Evolutionary conservation across 1,284 basidiomycete genomes (phyloP).

Genomic region (Boletus smithii): DNA sequence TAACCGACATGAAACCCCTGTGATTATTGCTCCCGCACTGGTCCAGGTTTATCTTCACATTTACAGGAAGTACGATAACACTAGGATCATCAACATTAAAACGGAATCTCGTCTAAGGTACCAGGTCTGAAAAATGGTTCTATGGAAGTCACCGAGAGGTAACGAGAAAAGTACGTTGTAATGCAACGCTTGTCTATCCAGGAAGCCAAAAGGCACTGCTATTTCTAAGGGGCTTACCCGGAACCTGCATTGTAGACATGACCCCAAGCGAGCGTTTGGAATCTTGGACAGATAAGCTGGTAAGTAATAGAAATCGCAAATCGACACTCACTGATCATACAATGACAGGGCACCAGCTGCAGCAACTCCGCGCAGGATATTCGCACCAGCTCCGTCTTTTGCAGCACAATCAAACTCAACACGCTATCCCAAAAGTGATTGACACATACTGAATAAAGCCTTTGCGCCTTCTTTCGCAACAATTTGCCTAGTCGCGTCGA

Average conservation of each 20-base stretch:
- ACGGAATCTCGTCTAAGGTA: neutral
- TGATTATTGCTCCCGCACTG: no score
- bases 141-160: neutral
- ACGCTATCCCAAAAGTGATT: neutral
- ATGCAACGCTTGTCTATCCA: neutral
- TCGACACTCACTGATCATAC: slow-evolving; percentile 57
- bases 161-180: neutral
- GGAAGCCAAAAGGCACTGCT: neutral
- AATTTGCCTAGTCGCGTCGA: slow-evolving; percentile 64
- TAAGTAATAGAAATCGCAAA: neutral
- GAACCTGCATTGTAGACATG: slow-evolving; percentile 41
- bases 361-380: slow-evolving; percentile 63
- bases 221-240: slow-evolving; percentile 14
- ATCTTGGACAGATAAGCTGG: slow-evolving; percentile 26
- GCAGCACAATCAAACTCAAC: slow-evolving; percentile 2
- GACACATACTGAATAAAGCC: slow-evolving; percentile 54
- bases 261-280: slow-evolving; percentile 43
- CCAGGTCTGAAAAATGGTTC: no score
- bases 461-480: slow-evolving; percentile 54
- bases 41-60: no score
- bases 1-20: neutral
- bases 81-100: no score
- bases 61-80: no score
- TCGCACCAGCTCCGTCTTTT: slow-evolving; percentile 53
- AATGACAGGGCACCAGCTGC: slow-evolving; percentile 70